These are phyloP conservation scores for Sugiyamaella qingdaonensis DNA, from an alignment of 805 yeast genomes.

Conservation along the genomic window DNA sequence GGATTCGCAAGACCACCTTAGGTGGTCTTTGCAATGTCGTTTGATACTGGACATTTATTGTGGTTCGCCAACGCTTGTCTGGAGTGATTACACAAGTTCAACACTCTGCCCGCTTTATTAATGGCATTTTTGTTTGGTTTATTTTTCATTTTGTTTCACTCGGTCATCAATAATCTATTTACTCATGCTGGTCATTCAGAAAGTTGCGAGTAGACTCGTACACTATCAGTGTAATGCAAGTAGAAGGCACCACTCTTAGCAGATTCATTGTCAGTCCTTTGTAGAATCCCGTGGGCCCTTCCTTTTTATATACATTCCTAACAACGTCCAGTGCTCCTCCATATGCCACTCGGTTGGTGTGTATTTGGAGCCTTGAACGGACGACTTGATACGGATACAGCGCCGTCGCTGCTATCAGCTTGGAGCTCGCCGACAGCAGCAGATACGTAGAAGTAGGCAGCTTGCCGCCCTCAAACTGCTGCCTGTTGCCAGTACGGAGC, in stretches of 20 bases:
- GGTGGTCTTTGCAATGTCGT: too few relatives aligned
- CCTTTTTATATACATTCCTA: conserved; percentile 39
- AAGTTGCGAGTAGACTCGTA: conserved; percentile 50
- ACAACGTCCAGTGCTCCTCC: conserved; percentile 35
- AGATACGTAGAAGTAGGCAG: conserved; percentile 53
- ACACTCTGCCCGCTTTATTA: too few relatives aligned
- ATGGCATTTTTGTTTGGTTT: too few relatives aligned
- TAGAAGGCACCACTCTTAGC: conserved; percentile 83
- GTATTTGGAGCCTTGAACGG: conserved; percentile 67
- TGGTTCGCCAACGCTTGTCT: too few relatives aligned
- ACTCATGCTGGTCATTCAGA: not conserved
- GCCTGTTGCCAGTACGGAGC: not conserved
- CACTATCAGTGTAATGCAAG: conserved; percentile 82
- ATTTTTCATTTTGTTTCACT: too few relatives aligned
- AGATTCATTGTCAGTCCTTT: conserved; percentile 78
- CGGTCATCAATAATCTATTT: too few relatives aligned
- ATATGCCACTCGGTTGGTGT: conserved; percentile 31
- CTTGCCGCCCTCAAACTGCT: conserved; percentile 12
- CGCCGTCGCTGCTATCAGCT: conserved; percentile 58
- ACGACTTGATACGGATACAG: conserved; percentile 85
- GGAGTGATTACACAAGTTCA: too few relatives aligned
- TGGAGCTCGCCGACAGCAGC: conserved; percentile 61
- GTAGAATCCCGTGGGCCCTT: conserved; percentile 69
- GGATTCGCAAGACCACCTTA: too few relatives aligned
- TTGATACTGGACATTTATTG: too few relatives aligned